Conservation (phyloP, 2,329 filamentous ascomycete genomes). For the Cryphonectria naterciae region DNA sequence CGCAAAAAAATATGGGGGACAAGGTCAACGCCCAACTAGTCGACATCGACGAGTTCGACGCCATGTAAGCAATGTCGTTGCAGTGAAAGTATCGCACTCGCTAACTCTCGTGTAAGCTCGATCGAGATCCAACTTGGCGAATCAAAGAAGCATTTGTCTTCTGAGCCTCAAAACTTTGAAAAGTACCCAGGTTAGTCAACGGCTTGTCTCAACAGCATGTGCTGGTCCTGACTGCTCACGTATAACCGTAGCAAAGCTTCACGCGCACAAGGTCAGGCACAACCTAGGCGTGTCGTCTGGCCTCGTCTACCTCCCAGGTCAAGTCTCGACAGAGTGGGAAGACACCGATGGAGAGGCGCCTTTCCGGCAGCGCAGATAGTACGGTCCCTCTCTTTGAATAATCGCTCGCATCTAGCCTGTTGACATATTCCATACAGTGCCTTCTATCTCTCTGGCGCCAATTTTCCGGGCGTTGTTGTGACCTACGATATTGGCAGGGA, state of each 20-base stretch:
- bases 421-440: slow-evolving; percentile 47
- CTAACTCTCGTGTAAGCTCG: slow-evolving; percentile 34
- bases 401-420: background rate
- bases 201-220: background rate
- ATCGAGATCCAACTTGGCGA: slow-evolving; percentile 45
- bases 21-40: slow-evolving; percentile 47
- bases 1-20: background rate
- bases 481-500: slow-evolving; percentile 65
- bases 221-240: slow-evolving; percentile 12
- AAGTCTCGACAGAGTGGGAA: slow-evolving; percentile 55
- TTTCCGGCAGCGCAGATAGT: slow-evolving; percentile 65
- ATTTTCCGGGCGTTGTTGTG: slow-evolving; percentile 58
- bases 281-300: slow-evolving; percentile 54
- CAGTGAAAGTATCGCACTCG: background rate
- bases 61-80: slow-evolving; percentile 48
- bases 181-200: slow-evolving; percentile 42
- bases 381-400: slow-evolving; percentile 35
- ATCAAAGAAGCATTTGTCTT: background rate
- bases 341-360: slow-evolving; percentile 61
- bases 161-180: slow-evolving; percentile 4
- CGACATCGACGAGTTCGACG: slow-evolving; percentile 58
- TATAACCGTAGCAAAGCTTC: slow-evolving; percentile 52
- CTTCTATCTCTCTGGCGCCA: slow-evolving; percentile 60
- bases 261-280: slow-evolving; percentile 59
- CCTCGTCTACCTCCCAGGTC: slow-evolving; percentile 60